phyloP scores from a whole-genome alignment of 768 basidiomycete genomes.

The Kwoniella pini region DNA sequence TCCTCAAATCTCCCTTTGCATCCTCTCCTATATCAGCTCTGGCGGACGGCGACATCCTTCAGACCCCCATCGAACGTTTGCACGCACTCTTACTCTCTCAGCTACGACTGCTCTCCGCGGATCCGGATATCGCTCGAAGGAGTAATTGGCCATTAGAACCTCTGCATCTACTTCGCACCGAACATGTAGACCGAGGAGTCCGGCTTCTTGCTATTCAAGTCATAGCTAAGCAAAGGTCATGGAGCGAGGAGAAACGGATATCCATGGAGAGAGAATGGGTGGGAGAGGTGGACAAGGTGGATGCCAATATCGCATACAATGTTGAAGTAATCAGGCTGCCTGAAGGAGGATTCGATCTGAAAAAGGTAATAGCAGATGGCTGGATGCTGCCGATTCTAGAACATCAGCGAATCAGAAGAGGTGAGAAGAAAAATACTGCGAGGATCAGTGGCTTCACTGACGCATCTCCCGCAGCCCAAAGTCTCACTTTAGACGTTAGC shows the following conservation, averaged over 20 bases:
- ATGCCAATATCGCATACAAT: constrained; percentile 57
- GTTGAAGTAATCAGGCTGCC: constrained; percentile 18
- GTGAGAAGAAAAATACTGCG: constrained; percentile 23
- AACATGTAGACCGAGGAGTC: constrained; percentile 67
- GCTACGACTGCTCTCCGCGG: constrained; percentile 74
- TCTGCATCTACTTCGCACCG: constrained; percentile 59
- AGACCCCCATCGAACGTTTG: constrained; percentile 59
- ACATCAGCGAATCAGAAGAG: constrained; percentile 62
- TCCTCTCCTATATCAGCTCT: constrained; percentile 60
- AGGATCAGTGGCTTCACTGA: constrained; percentile 57
- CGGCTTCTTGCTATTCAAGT: constrained; percentile 73
- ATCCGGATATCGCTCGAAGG: constrained; percentile 66
- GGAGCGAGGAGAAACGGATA: constrained; percentile 74
- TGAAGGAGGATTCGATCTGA: constrained; percentile 33
- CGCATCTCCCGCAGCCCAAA: constrained; percentile 8
- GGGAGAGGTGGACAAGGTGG: constrained; percentile 63
- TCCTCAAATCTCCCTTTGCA: constrained; percentile 24
- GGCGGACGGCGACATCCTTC: constrained; percentile 43
- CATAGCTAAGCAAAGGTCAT: constrained; percentile 72
- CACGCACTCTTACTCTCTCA: constrained; percentile 75
- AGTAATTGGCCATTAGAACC: constrained; percentile 64
- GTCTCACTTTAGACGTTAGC: constrained; percentile 5
- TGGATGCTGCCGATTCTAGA: constrained; percentile 81
- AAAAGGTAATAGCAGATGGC: constrained; percentile 62
- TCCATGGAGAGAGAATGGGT: constrained; percentile 66